phyloP scores from a whole-genome alignment of 768 basidiomycete species.

The Artomyces pyxidatus region DNA sequence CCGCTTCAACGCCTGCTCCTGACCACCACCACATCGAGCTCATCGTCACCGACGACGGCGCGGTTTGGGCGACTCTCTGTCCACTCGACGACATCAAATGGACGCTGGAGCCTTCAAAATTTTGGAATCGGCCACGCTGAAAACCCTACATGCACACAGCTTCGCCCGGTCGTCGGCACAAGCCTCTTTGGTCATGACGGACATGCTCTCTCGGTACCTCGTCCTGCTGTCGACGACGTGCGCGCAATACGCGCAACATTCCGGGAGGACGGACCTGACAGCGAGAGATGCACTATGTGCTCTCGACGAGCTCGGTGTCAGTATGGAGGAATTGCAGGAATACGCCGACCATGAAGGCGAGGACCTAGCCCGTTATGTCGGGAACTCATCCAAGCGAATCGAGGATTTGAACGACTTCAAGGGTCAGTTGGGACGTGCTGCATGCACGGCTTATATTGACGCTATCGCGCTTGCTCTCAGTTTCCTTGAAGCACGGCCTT shows the following conservation, averaged over 20 bases:
- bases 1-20: slow-evolving; percentile 16
- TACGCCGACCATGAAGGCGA: slow-evolving; percentile 59
- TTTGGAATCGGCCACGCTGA: slow-evolving; percentile 58
- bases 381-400: slow-evolving; percentile 52
- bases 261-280: slow-evolving; percentile 54
- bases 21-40: slow-evolving; percentile 18
- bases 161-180: slow-evolving; percentile 73
- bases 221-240: slow-evolving; percentile 56
- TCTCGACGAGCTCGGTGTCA: slow-evolving; percentile 69
- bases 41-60: slow-evolving; percentile 12
- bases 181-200: slow-evolving; percentile 62
- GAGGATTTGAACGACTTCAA: slow-evolving; percentile 71
- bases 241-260: slow-evolving; percentile 66
- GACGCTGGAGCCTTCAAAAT: slow-evolving; percentile 49
- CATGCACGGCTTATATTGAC: slow-evolving; percentile 18
- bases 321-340: slow-evolving; percentile 58
- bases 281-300: slow-evolving; percentile 55
- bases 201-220: slow-evolving; percentile 70
- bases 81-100: slow-evolving; percentile 26
- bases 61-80: neutral
- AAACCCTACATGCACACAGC: slow-evolving; percentile 67
- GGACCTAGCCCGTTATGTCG: slow-evolving; percentile 61
- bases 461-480: slow-evolving; percentile 38
- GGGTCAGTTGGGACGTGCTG: slow-evolving; percentile 38
- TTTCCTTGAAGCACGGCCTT: slow-evolving; percentile 50